Percentiles rank a stretch among this genome's conserved stretches.
These are phyloP conservation scores for Plectosphaerella sp. DNA, from an alignment of 2,329 filamentous ascomycete species.

Conservation along the genomic window DNA sequence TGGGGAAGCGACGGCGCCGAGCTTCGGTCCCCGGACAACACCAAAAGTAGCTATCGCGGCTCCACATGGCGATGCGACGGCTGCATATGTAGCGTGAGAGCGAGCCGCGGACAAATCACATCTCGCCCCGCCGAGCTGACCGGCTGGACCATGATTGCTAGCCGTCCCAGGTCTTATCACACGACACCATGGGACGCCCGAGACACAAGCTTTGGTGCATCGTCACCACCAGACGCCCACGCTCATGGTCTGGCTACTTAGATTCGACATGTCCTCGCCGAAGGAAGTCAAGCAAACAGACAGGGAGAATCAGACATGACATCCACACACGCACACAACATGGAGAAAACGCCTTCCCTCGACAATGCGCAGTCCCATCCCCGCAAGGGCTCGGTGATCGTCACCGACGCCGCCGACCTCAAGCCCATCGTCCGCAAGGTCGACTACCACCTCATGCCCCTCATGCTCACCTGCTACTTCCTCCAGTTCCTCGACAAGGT, in stretches of 20 bases:
- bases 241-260: background rate
- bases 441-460: background rate
- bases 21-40: background rate
- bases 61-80: background rate
- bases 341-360: background rate
- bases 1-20: background rate
- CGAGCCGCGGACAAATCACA: too few relatives aligned
- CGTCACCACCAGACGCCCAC: background rate
- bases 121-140: background rate
- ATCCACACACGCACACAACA: background rate
- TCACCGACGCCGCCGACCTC: background rate
- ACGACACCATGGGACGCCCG: too few relatives aligned
- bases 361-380: background rate
- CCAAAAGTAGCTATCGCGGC: background rate
- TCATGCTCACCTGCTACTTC: slow-evolving; percentile 1
- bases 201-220: too few relatives aligned
- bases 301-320: background rate
- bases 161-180: background rate
- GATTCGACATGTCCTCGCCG: background rate
- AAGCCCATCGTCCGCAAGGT: background rate
- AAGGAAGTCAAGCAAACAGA: background rate
- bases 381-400: background rate
- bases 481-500: slow-evolving; percentile 9
- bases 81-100: background rate
- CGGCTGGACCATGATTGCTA: background rate